These are phyloP conservation scores for Diaporthe sp. DNA, from an alignment of 2,329 filamentous ascomycete genomes.

Conservation along the genomic window DNA sequence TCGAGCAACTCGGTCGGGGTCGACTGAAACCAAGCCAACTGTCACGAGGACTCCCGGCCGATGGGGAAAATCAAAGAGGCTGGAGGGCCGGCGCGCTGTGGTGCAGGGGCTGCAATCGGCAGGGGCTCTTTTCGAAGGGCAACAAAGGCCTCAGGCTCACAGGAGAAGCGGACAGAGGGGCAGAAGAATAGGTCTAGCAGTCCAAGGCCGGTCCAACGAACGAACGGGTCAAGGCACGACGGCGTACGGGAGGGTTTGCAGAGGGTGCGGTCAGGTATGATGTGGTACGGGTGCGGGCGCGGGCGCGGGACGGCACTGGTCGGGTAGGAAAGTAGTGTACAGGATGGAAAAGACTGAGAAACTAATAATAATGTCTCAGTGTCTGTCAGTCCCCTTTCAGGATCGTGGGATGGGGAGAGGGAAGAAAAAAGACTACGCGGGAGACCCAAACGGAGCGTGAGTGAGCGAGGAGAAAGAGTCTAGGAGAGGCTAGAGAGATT, in stretches of 20 bases:
- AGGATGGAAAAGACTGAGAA: constrained; percentile 27
- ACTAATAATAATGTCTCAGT: constrained; percentile 36
- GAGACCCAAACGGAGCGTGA: constrained; percentile 28
- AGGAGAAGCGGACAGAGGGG: background rate
- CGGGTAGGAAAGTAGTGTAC: constrained; percentile 12
- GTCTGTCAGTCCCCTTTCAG: constrained; percentile 17
- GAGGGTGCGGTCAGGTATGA: constrained; percentile 30
- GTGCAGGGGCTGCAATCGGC: constrained; percentile 21
- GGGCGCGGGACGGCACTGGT: constrained; percentile 31
- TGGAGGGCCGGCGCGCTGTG: constrained; percentile 23
- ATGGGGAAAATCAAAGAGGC: constrained; percentile 32
- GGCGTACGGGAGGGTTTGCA: constrained; percentile 4
- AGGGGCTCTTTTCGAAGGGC: background rate
- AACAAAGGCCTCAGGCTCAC: constrained; percentile 31
- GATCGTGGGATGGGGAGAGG: constrained; percentile 17
- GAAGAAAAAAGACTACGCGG: constrained; percentile 29
- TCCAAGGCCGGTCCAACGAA: constrained; percentile 12
- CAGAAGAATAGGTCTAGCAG: background rate
- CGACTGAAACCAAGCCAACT: constrained; percentile 34
- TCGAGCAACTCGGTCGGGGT: constrained; percentile 31
- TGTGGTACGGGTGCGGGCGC: constrained; percentile 11
- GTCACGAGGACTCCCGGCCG: constrained; percentile 30
- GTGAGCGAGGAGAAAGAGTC: constrained; percentile 36
- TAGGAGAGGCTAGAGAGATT: constrained; percentile 35
- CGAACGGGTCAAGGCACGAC: constrained; percentile 18